These are phyloP conservation scores for Tillandsia fasciculata DNA, from an alignment of 176 grass and related monocot genomes.

Conservation along the genomic window DNA sequence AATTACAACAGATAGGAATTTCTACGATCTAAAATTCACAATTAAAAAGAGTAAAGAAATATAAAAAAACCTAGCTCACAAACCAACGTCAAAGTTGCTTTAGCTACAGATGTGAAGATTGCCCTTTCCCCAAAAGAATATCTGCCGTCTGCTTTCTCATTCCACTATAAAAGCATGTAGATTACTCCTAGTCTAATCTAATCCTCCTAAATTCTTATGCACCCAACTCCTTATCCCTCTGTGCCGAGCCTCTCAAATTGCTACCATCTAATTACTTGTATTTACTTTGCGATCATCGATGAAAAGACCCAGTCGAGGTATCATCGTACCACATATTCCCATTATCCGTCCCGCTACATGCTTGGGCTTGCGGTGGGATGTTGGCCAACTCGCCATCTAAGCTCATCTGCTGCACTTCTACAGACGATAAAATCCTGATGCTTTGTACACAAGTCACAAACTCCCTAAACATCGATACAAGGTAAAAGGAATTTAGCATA, in stretches of 20 bases:
- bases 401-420: conserved; percentile 98
- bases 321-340: conserved; percentile 69
- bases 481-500: conserved; percentile 12
- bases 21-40: background rate
- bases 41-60: background rate
- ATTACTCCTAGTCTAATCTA: background rate
- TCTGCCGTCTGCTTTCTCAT: no score
- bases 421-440: conserved; percentile 87
- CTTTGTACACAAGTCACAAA: conserved; percentile 96
- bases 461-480: conserved; percentile 31
- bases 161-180: no score
- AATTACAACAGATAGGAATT: background rate
- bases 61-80: background rate
- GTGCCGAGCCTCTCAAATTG: background rate
- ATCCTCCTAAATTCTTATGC: background rate
- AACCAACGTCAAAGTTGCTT: no score
- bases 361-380: conserved; percentile 62
- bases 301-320: conserved; percentile 36
- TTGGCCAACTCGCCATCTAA: conserved; percentile 82
- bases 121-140: no score
- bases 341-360: conserved; percentile 77
- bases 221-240: background rate
- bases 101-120: no score
- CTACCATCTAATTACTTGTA: background rate
- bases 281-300: conserved; percentile 15